Conservation (phyloP, 2,329 filamentous ascomycete species). For the Verticillium zaregamsianum region DNA sequence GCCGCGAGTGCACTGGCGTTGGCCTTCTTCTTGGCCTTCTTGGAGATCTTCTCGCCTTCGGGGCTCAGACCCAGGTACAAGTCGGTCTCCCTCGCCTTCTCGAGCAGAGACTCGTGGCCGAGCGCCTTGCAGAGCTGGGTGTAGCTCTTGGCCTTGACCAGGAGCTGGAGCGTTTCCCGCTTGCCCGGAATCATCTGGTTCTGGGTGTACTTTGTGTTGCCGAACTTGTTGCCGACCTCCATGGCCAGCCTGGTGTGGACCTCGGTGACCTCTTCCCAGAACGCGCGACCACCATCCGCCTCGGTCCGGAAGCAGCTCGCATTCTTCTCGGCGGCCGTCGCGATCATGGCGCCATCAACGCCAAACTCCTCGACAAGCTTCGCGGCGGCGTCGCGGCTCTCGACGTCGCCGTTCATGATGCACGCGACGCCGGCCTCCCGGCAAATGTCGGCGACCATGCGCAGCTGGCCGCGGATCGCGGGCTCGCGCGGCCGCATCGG, state of each 20-base stretch:
- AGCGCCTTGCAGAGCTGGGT: constrained; percentile 62
- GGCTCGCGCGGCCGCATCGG: constrained; percentile 90
- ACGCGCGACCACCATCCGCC: constrained; percentile 63
- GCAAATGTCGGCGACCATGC: constrained; percentile 79
- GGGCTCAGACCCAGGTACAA: constrained; percentile 54
- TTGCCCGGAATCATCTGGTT: constrained; percentile 84
- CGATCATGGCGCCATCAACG: constrained; percentile 97
- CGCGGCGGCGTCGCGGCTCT: constrained; percentile 66
- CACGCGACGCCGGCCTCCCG: constrained; percentile 83
- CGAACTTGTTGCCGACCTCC: constrained; percentile 78
- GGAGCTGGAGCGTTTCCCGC: constrained; percentile 53
- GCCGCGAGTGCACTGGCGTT: constrained; percentile 39
- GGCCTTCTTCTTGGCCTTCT: constrained; percentile 26
- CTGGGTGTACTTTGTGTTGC: constrained; percentile 91
- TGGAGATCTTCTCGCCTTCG: constrained; percentile 30
- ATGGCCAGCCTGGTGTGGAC: constrained; percentile 71
- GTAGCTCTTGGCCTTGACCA: constrained; percentile 69
- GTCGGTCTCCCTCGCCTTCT: constrained; percentile 64
- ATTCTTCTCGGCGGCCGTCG: constrained; percentile 86
- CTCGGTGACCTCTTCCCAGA: constrained; percentile 74
- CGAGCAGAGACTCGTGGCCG: constrained; percentile 58
- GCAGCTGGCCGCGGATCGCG: constrained; percentile 80
- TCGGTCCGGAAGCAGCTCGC: constrained; percentile 75
- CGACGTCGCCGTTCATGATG: constrained; percentile 93
- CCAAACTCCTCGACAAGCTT: constrained; percentile 71